A percentile compares a stretch with the other conserved stretches of the same genome.
Evolutionary conservation across 768 basidiomycete species (phyloP).

Genomic region (Termitomyces sp.): DNA sequence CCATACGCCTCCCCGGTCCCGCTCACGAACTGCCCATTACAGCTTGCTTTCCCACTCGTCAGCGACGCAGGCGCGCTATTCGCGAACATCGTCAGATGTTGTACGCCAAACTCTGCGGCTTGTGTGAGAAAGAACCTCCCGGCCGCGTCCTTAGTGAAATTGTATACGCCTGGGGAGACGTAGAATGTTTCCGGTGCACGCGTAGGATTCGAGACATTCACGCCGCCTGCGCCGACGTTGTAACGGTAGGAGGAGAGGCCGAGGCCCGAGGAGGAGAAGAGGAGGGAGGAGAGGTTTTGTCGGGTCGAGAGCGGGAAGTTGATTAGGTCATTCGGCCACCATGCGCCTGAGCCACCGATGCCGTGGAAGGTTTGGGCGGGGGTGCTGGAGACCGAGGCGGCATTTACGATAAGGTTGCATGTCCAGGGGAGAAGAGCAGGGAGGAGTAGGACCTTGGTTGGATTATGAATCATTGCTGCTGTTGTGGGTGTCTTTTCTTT

Average conservation of each 20-base stretch:
- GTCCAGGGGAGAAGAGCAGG: not conserved
- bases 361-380: constrained; percentile 31
- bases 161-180: constrained; percentile 31
- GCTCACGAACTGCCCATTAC: constrained; percentile 28
- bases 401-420: not conserved
- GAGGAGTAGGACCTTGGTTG: not conserved
- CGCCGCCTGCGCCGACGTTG: constrained; percentile 38
- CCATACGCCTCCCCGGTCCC: constrained; percentile 32
- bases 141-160: constrained; percentile 32
- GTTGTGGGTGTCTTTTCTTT: not conserved
- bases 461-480: constrained; percentile 2
- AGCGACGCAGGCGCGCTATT: constrained; percentile 34
- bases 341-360: constrained; percentile 40
- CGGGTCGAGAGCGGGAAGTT: constrained; percentile 33
- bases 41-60: constrained; percentile 28
- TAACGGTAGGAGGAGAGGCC: constrained; percentile 37
- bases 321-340: constrained; percentile 40
- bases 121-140: constrained; percentile 35
- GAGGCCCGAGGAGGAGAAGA: constrained; percentile 32
- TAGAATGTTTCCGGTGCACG: constrained; percentile 32
- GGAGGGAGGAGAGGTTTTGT: constrained; percentile 32
- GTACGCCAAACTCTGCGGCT: constrained; percentile 29
- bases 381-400: constrained; percentile 22
- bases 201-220: constrained; percentile 32
- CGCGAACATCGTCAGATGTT: constrained; percentile 34